Base-by-base conservation (phyloP, 2,329 filamentous ascomycete genomes). In the Stachybotrys echinatus region DNA sequence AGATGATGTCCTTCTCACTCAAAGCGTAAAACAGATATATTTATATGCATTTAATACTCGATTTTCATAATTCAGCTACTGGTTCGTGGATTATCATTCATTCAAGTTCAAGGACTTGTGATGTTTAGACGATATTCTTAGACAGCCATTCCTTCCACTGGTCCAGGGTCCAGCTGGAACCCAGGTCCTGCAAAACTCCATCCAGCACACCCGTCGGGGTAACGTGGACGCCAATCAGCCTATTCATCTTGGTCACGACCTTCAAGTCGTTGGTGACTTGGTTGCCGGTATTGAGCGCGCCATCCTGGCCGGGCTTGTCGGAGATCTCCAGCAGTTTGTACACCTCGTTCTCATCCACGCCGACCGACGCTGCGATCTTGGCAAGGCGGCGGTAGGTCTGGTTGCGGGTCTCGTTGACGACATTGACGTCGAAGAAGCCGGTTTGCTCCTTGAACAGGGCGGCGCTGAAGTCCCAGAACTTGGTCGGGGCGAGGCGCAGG, bases 151-250 rank as follows among this genome's bases (percentile, higher is more conserved):
- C 85, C 63, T 85, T 77, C 92, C 92, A 97, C 71, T 96, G 87
- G 51, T 88, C 83, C 58, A 76, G 76, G 1, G 80, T 85, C 81
- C 91, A 96, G 21, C 84, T 80, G 51, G 87, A 92, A 55, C 84
- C 87, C 56, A 96, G 88, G 47, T 87, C 83, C 62, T 88, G 88
- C 46, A 95, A 85, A 21, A 95, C 81, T 0, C 92, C 91, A 68
- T 97, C 84, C 66, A 95, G 92, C 46, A 95, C 76, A 19, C 92
- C 90, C 0, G 92, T 96, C 2, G 92, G 92, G 40, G 89, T 92
- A 39, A 96, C 89, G 73, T 97, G 92, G 42, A 96, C 83, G 12
- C 92, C 88, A 8, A 88, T 80, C 57, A 94, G 70, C 42, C 92
- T 76, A 60, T 89, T 80, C 66, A 85, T 85, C 79, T 92, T 95